Percentiles rank a stretch among this genome's conserved stretches.
Evolutionary conservation across 345 rosid genomes (phyloP).

Genomic region (Dimocarpus longan): DNA sequence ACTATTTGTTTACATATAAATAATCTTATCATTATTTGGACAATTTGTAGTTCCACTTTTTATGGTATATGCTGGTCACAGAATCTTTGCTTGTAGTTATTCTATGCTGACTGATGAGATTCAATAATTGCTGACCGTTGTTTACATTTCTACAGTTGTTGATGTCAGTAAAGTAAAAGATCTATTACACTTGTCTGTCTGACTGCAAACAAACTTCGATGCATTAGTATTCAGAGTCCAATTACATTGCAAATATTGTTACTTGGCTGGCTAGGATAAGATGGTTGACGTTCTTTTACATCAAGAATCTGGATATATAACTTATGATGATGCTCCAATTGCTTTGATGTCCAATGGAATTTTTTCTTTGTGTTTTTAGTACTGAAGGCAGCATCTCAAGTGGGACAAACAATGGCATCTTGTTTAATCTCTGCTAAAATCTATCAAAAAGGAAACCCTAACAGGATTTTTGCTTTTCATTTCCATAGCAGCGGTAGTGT

Average conservation of each 20-base stretch:
- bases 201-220: neutral
- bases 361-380: neutral
- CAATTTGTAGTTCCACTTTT: neutral
- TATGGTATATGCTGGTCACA: neutral
- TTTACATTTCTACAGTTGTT: neutral
- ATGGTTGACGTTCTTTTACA: slow-evolving; percentile 6
- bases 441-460: neutral
- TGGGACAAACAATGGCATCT: neutral
- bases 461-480: neutral
- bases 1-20: too few relatives aligned
- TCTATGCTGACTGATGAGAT: neutral
- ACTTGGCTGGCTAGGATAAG: neutral
- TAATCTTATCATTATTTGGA: neutral
- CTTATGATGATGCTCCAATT: neutral
- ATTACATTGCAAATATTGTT: neutral
- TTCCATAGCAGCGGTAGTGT: too few relatives aligned
- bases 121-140: neutral
- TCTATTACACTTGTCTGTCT: neutral
- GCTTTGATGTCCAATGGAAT: neutral
- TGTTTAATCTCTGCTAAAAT: neutral
- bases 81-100: neutral
- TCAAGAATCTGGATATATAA: neutral
- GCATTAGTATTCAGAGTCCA: neutral
- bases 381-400: neutral
- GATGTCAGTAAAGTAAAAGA: neutral